A percentile compares a stretch with the other conserved stretches of the same genome.
Conservation (phyloP, 2,329 filamentous ascomycete genomes). For the Penicillium sp. region DNA sequence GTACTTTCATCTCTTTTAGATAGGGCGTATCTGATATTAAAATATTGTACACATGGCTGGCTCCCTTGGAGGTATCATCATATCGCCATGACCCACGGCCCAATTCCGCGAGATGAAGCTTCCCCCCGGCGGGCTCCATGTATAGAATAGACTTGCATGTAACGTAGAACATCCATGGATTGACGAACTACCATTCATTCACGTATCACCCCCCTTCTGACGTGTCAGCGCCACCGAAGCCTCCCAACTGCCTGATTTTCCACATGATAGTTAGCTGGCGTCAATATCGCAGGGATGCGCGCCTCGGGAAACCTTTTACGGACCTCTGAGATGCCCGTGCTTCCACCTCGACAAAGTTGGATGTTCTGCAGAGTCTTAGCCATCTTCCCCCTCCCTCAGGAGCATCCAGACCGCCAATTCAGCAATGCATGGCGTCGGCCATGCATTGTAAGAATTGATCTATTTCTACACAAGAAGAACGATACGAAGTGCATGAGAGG, state of each 20-base stretch:
- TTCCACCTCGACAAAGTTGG: not conserved
- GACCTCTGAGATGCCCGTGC: not conserved
- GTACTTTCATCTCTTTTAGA: not conserved
- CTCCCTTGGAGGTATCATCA: no score
- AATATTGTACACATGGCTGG: not conserved
- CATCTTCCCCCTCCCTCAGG: not conserved
- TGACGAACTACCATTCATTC: not conserved
- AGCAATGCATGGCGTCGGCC: slow-evolving; percentile 3
- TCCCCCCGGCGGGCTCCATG: not conserved
- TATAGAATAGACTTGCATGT: slow-evolving; percentile 1
- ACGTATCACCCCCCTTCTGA: slow-evolving; percentile 3
- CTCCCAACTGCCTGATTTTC: slow-evolving; percentile 4
- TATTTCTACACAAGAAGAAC: not conserved
- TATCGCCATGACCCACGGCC: not conserved
- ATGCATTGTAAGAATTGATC: slow-evolving; percentile 3
- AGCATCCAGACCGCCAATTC: slow-evolving; percentile 23
- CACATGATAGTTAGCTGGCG: slow-evolving; percentile 15
- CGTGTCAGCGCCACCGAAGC: slow-evolving; percentile 28
- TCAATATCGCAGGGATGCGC: slow-evolving; percentile 15
- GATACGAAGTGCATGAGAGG: slow-evolving; percentile 7
- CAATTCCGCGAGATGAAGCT: not conserved
- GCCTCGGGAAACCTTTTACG: slow-evolving; percentile 12
- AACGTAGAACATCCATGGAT: not conserved
- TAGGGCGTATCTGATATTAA: not conserved
- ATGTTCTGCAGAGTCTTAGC: not conserved